Percentiles rank a stretch among this genome's conserved stretches.
These are phyloP conservation scores for Scytalidium sp. DNA, from an alignment of 2,329 filamentous ascomycete genomes.

Conservation along the genomic window DNA sequence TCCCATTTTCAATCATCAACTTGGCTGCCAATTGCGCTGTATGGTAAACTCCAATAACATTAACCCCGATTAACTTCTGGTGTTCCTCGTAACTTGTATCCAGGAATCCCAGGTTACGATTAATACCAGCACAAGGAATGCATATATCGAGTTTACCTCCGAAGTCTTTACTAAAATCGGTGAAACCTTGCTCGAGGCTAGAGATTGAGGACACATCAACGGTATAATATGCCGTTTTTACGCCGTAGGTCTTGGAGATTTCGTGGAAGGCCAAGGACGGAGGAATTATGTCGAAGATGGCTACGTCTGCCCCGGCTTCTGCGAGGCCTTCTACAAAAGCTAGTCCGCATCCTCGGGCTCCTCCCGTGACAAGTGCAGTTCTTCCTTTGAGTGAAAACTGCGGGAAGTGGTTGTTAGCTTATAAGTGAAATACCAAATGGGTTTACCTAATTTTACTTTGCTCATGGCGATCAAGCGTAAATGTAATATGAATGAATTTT, in stretches of 20 bases:
- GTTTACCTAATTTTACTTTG: not conserved
- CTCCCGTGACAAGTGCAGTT: constrained; percentile 43
- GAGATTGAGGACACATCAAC: constrained; percentile 34
- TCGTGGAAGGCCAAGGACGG: constrained; percentile 35
- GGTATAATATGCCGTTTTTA: constrained; percentile 38
- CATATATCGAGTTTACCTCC: constrained; percentile 37
- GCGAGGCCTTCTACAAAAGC: constrained; percentile 41
- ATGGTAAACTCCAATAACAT: constrained; percentile 45
- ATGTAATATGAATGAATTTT: not conserved
- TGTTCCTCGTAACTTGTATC: constrained; percentile 40
- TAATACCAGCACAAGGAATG: constrained; percentile 43
- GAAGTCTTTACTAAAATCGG: constrained; percentile 28
- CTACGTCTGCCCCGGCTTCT: constrained; percentile 42
- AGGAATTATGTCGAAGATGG: constrained; percentile 42
- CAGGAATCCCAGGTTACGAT: constrained; percentile 39
- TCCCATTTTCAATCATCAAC: constrained; percentile 39
- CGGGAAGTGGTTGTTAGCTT: not conserved
- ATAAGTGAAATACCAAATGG: not conserved
- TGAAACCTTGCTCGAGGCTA: constrained; percentile 29
- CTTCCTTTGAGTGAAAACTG: constrained; percentile 44
- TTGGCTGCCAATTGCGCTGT: constrained; percentile 32
- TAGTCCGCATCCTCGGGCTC: constrained; percentile 41
- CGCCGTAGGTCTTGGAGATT: constrained; percentile 37
- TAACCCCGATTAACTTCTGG: constrained; percentile 38
- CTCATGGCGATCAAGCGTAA: not conserved